These are phyloP conservation scores for Nitzschia sp. DNA, from an alignment of 108 stramenopile species.

Conservation along the genomic window DNA sequence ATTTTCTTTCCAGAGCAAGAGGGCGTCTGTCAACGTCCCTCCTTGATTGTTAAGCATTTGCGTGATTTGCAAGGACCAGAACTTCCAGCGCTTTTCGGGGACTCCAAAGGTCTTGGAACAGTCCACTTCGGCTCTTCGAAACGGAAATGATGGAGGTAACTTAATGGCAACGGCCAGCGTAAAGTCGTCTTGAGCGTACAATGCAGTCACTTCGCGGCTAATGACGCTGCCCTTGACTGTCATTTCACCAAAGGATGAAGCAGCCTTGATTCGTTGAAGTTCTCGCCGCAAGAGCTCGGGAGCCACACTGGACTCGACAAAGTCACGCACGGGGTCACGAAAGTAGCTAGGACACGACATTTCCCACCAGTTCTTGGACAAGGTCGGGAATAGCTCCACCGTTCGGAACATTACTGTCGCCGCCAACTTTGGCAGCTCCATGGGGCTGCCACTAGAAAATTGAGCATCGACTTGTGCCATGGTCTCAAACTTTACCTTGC, in stretches of 20 bases:
- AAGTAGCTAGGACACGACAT: constrained; percentile 68
- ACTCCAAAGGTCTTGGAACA: constrained; percentile 80
- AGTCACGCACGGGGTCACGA: constrained; percentile 48
- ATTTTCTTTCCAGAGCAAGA: constrained; percentile 95
- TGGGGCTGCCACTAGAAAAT: constrained; percentile 2
- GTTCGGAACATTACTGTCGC: constrained; percentile 68
- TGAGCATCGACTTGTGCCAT: constrained; percentile 5
- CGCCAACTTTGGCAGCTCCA: constrained; percentile 53
- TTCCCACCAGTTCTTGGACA: constrained; percentile 83
- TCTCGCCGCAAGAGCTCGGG: constrained; percentile 71
- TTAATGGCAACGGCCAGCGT: constrained; percentile 72
- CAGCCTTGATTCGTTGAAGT: constrained; percentile 62
- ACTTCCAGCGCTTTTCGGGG: constrained; percentile 67
- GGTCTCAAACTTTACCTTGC: constrained; percentile 28
- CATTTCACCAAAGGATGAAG: constrained; percentile 75
- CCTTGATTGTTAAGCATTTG: constrained; percentile 87
- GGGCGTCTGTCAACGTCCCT: constrained; percentile 86
- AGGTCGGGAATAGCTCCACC: constrained; percentile 70
- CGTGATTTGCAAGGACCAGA: constrained; percentile 82
- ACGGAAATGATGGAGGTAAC: constrained; percentile 76
- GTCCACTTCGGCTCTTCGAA: constrained; percentile 84
- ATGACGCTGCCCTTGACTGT: constrained; percentile 65
- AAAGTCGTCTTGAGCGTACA: constrained; percentile 87
- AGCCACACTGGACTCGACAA: constrained; percentile 73
- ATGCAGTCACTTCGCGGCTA: constrained; percentile 77